Evolutionary conservation across 1,284 basidiomycete genomes (phyloP), one percentile per base, ranked within the genome.

Genomic region (Ceratobasidium sp.): DNA sequence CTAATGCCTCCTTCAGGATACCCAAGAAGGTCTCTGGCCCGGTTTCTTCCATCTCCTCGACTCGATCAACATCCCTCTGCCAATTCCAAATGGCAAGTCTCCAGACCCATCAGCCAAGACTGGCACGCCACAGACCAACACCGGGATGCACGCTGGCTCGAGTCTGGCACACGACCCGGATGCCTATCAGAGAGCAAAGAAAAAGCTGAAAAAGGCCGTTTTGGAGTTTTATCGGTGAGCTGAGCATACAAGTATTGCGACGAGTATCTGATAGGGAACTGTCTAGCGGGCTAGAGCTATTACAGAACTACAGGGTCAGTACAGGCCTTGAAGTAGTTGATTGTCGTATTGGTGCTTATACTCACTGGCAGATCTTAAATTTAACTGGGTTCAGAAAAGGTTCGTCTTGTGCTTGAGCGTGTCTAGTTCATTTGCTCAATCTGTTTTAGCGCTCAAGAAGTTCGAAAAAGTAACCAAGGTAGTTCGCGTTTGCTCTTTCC

Each of bases 391-490:
- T 98, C 81, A 86, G 93, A 27, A 98, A 98, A 81, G 80, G 68
- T 81, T 13, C 76, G 74, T 24, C 71, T 51, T 31, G 58, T 56
- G 19, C n/a, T 29, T 34, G 48, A 22, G 3, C 0, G 1, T 24
- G 27, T 16, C 22, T 2, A 37, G 22, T 34, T 8, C 29, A 61
- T 29, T 34, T 37, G 29, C 7, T 27, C 48, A n/a, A 51, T 31
- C 3, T 22, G 37, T 39, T 31, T 8, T 19, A 72, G 92, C 92
- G 0, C 81, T 98, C 76, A 98, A 96, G 83, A 98, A 98, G 83
- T 98, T 95, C 78, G 94, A 95, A 80, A 98, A 98, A 83, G 84
- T 89, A 1, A 92, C 93, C 0, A 88, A 86, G 79, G 91, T 91
- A 76, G 2, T 24, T 39, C 2, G 53, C 22, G 56, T 53, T 22